Evolutionary conservation across 129 eudicot species (phyloP).

Genomic region (Flaveria bidentis): DNA sequence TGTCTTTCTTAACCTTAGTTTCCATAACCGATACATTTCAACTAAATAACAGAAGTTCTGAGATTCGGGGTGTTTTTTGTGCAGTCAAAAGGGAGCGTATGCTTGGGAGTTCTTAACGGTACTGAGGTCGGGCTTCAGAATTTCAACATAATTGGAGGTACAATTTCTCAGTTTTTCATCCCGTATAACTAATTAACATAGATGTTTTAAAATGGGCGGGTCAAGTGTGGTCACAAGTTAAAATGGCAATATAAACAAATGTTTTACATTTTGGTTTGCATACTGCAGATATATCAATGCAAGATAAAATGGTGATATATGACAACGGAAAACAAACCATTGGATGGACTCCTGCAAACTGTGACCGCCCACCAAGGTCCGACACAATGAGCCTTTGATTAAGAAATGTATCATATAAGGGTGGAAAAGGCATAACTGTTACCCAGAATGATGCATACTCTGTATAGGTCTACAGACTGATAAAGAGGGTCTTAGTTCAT

Average conservation of each 20-base stretch:
- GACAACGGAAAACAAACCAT: conserved; percentile 80
- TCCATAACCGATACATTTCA: not conserved
- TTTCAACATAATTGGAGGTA: conserved; percentile 91
- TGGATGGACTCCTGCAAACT: conserved; percentile 83
- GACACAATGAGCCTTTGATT: conserved; percentile 29
- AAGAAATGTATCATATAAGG: conserved; percentile 13
- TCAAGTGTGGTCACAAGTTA: not conserved
- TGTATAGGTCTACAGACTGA: conserved; percentile 27
- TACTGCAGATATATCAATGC: conserved; percentile 86
- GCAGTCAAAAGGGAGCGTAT: conserved; percentile 75
- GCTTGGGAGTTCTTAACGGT: conserved; percentile 92
- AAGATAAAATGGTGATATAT: conserved; percentile 88
- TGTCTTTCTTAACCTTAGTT: conserved; percentile 5
- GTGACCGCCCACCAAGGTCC: conserved; percentile 59
- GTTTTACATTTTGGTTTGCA: not conserved
- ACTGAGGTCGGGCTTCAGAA: conserved; percentile 84
- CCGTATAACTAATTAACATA: not conserved
- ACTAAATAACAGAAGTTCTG: not conserved
- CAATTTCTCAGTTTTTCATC: not conserved
- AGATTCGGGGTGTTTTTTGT: not conserved
- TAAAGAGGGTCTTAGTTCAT: conserved; percentile 26
- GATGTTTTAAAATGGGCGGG: not conserved
- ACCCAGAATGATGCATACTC: conserved; percentile 23
- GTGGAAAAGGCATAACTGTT: conserved; percentile 22
- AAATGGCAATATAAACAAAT: not conserved